Percentiles rank a stretch among this genome's conserved stretches.
Conservation (phyloP, 495 filamentous ascomycete species). For the Aspergillus biplanus region DNA sequence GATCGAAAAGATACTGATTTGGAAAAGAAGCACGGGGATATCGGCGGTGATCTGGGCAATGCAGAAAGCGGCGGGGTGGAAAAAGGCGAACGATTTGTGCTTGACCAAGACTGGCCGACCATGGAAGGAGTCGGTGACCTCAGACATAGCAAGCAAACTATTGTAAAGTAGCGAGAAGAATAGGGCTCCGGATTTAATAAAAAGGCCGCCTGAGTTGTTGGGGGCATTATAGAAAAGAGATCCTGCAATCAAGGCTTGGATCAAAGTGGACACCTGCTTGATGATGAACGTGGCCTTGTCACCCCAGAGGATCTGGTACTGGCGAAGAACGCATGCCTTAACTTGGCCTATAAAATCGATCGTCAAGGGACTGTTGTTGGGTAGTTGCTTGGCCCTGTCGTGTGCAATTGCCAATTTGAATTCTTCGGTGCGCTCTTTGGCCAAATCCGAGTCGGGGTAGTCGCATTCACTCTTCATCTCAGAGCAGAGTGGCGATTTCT, state of each 20-base stretch:
- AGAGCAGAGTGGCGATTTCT: conserved; percentile 41
- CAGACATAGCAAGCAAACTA: conserved; percentile 70
- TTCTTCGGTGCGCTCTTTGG: conserved; percentile 47
- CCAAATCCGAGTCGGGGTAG: conserved; percentile 51
- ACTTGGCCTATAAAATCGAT: conserved; percentile 63
- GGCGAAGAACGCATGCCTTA: conserved; percentile 55
- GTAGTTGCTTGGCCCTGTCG: conserved; percentile 45
- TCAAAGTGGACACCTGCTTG: conserved; percentile 54
- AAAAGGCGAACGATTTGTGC: conserved; percentile 53
- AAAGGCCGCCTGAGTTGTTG: conserved; percentile 48
- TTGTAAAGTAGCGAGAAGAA: conserved; percentile 81
- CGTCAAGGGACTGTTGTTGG: conserved; percentile 55
- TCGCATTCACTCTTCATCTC: conserved; percentile 51
- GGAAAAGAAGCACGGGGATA: conserved; percentile 66
- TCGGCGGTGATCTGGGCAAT: conserved; percentile 74
- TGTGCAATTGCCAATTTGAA: conserved; percentile 53
- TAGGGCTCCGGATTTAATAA: conserved; percentile 58
- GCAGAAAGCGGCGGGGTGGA: conserved; percentile 72
- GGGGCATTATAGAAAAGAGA: conserved; percentile 49
- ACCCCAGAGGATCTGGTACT: conserved; percentile 63
- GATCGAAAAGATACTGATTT: conserved; percentile 66
- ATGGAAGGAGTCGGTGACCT: conserved; percentile 70
- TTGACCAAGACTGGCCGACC: conserved; percentile 74
- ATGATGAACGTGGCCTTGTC: conserved; percentile 63
- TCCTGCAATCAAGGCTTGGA: conserved; percentile 46